A percentile compares a stretch with the other conserved stretches of the same genome.
phyloP scores from a whole-genome alignment of 345 rosid species.

The Salix viminalis region DNA sequence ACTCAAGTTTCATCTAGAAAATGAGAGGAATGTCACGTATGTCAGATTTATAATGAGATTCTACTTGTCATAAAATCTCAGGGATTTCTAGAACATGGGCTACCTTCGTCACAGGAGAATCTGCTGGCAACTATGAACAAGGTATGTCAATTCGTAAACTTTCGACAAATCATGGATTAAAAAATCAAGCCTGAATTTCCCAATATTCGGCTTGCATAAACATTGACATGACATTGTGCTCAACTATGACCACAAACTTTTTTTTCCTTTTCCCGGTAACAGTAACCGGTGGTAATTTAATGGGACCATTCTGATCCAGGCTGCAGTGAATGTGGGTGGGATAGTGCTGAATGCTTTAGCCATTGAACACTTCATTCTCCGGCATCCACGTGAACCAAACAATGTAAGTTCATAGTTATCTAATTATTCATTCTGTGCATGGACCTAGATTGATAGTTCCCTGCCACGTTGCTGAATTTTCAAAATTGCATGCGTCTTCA shows the following conservation, averaged over 20 bases:
- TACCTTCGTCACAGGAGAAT: conserved; percentile 76
- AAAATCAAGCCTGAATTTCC: background rate
- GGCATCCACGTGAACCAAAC: conserved; percentile 66
- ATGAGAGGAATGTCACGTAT: background rate
- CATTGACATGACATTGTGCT: background rate
- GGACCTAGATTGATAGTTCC: background rate
- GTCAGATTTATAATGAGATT: background rate
- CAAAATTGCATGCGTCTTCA: background rate
- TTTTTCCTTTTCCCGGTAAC: no score
- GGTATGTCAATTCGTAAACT: conserved; percentile 31
- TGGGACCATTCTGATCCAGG: conserved; percentile 35
- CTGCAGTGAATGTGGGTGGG: conserved; percentile 77
- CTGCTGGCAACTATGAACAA: conserved; percentile 75
- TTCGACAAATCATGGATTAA: background rate
- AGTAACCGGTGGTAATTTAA: background rate
- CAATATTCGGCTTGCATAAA: background rate
- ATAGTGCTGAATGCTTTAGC: conserved; percentile 86
- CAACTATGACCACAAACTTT: no score
- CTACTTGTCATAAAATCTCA: conserved; percentile 23
- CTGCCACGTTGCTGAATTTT: background rate
- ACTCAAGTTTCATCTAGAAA: conserved; percentile 15
- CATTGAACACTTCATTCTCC: conserved; percentile 83
- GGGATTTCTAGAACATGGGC: conserved; percentile 88
- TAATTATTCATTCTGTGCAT: background rate
- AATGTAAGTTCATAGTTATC: conserved; percentile 40